Evolutionary conservation across 495 filamentous ascomycete species (phyloP).

Genomic region (Wilcoxina mikolae): DNA sequence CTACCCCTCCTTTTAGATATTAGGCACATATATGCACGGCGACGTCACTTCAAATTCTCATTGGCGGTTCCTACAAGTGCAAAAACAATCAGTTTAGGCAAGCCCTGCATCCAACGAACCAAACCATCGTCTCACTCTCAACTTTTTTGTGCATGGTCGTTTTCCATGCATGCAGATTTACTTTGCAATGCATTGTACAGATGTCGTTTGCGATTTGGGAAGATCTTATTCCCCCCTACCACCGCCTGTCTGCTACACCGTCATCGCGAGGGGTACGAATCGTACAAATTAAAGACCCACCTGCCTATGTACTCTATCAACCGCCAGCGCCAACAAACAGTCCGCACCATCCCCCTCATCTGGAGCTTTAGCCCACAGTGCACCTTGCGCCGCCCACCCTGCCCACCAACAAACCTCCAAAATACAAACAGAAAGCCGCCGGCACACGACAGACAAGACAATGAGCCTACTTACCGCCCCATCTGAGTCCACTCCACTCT

Average conservation of each 20-base stretch:
- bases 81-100: neutral
- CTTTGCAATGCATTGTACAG: neutral
- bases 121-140: neutral
- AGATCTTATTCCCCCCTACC: neutral
- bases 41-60: neutral
- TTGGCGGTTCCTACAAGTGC: neutral
- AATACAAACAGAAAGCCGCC: neutral
- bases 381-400: neutral
- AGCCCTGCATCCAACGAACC: neutral
- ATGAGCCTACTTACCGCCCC: slow-evolving; percentile 24
- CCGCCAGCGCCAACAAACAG: neutral
- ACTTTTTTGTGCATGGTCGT: neutral
- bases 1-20: too few relatives aligned
- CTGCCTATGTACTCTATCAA: neutral
- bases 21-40: neutral
- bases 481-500: slow-evolving; percentile 23
- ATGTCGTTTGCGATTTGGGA: neutral
- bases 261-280: neutral
- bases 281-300: neutral
- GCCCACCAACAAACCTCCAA: neutral
- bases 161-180: neutral
- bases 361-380: neutral
- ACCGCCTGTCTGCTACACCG: neutral
- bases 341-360: neutral
- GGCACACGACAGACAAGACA: slow-evolving; percentile 10